Evolutionary conservation across 2,329 filamentous ascomycete genomes (phyloP).

Genomic region (Trichoderma brevicompactum): DNA sequence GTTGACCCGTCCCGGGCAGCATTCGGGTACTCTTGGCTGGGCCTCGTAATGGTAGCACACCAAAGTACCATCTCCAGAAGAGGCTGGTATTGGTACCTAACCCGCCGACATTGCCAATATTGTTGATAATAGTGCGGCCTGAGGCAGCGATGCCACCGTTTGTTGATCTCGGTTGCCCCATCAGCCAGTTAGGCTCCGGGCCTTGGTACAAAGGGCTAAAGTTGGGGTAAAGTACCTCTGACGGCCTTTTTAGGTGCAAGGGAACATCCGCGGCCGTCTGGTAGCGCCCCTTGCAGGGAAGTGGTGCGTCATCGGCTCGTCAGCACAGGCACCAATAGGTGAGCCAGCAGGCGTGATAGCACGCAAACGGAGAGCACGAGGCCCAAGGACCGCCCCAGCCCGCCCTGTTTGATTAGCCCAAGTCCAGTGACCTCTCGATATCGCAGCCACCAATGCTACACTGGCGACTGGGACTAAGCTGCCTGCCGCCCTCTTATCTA

Average conservation of each 20-base stretch:
- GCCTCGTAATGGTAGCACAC: neutral
- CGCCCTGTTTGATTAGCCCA: conserved; percentile 14
- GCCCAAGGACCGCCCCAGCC: neutral
- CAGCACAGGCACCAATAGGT: conserved; percentile 21
- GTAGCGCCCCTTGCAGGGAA: conserved; percentile 26
- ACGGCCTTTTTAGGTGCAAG: conserved; percentile 8
- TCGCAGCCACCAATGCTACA: conserved; percentile 23
- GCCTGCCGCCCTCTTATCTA: conserved; percentile 23
- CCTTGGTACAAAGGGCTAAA: neutral
- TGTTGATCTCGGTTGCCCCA: conserved; percentile 28
- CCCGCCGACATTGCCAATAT: neutral
- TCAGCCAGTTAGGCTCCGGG: conserved; percentile 26
- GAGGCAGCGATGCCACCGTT: conserved; percentile 16
- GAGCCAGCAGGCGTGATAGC: neutral
- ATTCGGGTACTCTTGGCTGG: no score
- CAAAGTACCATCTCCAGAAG: neutral
- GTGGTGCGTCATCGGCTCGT: conserved; percentile 29
- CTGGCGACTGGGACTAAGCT: neutral
- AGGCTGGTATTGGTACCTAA: neutral
- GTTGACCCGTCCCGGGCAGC: neutral
- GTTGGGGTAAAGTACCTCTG: conserved; percentile 24
- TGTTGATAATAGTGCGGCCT: conserved; percentile 3
- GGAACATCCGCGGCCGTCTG: conserved; percentile 12
- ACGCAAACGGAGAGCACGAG: conserved; percentile 29
- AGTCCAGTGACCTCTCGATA: conserved; percentile 24